Percentiles rank a stretch among this genome's conserved stretches.
phyloP scores from a whole-genome alignment of 768 basidiomycete species.

The Leucocoprinus leucothites region DNA sequence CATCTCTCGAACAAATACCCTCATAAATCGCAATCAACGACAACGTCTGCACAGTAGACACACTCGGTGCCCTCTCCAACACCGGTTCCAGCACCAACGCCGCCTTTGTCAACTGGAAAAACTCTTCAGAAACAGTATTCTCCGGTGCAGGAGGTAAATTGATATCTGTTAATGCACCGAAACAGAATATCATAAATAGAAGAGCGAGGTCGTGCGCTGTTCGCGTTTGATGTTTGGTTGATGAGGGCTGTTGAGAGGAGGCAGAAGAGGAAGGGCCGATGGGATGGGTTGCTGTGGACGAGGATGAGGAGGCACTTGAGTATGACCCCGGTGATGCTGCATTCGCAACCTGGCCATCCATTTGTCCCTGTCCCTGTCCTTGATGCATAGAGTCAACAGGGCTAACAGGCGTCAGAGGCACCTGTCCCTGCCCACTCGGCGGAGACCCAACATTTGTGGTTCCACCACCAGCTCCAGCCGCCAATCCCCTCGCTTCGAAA shows the following conservation, averaged over 20 bases:
- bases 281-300: constrained; percentile 8
- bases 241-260: too few relatives aligned
- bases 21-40: constrained; percentile 70
- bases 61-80: constrained; percentile 66
- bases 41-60: constrained; percentile 65
- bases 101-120: constrained; percentile 59
- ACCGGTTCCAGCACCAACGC: constrained; percentile 67
- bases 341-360: constrained; percentile 1
- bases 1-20: constrained; percentile 62
- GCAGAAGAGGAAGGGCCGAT: neutral
- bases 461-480: neutral
- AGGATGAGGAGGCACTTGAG: constrained; percentile 7
- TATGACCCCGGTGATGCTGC: constrained; percentile 12
- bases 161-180: constrained; percentile 58
- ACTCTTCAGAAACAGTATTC: constrained; percentile 49
- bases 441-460: constrained; percentile 14
- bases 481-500: constrained; percentile 32
- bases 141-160: constrained; percentile 49
- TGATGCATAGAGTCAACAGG: neutral
- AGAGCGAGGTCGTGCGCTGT: constrained; percentile 60
- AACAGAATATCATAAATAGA: constrained; percentile 59
- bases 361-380: neutral
- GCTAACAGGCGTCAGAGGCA: constrained; percentile 7
- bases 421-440: constrained; percentile 14
- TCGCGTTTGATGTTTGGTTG: constrained; percentile 13